Percentiles rank a stretch among this genome's conserved stretches.
Conservation (phyloP, 257 asterid species). For the Solanum chmielewskii region DNA sequence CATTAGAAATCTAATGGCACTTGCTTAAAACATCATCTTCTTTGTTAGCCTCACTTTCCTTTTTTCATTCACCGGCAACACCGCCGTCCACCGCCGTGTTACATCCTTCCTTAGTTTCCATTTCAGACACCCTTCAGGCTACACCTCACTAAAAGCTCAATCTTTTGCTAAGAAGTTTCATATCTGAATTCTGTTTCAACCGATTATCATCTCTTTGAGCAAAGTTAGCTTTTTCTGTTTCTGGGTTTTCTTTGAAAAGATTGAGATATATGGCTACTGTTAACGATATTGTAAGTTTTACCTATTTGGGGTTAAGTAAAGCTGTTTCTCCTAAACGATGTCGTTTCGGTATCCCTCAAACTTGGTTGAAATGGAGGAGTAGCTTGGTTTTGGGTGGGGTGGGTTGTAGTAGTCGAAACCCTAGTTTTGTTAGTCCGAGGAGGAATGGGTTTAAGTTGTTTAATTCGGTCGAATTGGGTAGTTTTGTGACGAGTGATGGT, state of each 20-base stretch:
- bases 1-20: not conserved
- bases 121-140: not conserved
- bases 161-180: not conserved
- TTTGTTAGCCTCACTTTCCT: not conserved
- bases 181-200: not conserved
- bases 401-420: not conserved
- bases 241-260: not conserved
- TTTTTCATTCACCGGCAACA: not conserved
- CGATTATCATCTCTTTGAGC: not conserved
- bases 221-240: not conserved
- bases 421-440: not conserved
- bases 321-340: not conserved
- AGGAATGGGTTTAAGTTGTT: constrained; percentile 6
- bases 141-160: not conserved
- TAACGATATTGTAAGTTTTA: not conserved
- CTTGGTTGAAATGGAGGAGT: not conserved
- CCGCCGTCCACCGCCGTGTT: not conserved
- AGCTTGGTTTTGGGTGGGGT: not conserved
- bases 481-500: constrained; percentile 61
- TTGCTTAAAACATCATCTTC: not conserved
- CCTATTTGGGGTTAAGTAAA: not conserved
- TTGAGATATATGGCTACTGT: not conserved
- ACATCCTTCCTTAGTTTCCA: not conserved
- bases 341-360: not conserved
- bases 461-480: constrained; percentile 65